phyloP scores from a whole-genome alignment of 306 rosid genomes.

The Aeschynomene evenia region DNA sequence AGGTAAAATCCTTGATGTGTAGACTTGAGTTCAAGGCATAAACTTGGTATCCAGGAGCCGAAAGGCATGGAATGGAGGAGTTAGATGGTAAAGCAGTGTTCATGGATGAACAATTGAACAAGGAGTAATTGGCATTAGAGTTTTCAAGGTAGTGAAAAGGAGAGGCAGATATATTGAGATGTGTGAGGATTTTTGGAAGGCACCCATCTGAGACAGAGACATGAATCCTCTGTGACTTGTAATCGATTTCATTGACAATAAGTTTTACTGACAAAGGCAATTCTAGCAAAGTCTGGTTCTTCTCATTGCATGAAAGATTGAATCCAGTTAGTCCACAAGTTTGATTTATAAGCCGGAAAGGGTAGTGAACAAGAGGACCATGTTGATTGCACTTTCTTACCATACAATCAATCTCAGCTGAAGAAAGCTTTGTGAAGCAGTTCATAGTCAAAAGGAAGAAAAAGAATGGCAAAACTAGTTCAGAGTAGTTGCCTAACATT shows the following conservation, averaged over 20 bases:
- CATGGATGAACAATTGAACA: constrained; percentile 28
- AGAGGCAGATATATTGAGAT: background rate
- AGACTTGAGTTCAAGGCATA: constrained; percentile 1
- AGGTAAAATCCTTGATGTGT: constrained; percentile 6
- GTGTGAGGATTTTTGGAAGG: background rate
- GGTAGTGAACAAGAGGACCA: background rate
- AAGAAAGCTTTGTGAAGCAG: background rate
- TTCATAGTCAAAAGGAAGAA: background rate
- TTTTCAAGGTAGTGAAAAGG: background rate
- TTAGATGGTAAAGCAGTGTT: constrained; percentile 18
- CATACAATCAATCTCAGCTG: background rate
- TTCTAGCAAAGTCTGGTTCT: constrained; percentile 8
- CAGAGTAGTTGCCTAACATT: constrained; percentile 1
- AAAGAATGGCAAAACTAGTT: background rate
- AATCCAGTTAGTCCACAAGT: background rate
- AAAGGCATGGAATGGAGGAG: constrained; percentile 13
- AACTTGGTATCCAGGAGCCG: background rate
- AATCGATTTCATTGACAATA: constrained; percentile 4
- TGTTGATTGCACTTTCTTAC: background rate
- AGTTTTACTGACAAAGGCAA: background rate
- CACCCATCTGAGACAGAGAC: constrained; percentile 9
- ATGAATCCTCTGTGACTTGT: background rate
- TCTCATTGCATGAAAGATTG: constrained; percentile 2
- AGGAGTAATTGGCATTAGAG: background rate
- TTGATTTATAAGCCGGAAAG: background rate